These are phyloP conservation scores for Rubia yunnanensis DNA, from an alignment of 257 asterid genomes.

Conservation along the genomic window DNA sequence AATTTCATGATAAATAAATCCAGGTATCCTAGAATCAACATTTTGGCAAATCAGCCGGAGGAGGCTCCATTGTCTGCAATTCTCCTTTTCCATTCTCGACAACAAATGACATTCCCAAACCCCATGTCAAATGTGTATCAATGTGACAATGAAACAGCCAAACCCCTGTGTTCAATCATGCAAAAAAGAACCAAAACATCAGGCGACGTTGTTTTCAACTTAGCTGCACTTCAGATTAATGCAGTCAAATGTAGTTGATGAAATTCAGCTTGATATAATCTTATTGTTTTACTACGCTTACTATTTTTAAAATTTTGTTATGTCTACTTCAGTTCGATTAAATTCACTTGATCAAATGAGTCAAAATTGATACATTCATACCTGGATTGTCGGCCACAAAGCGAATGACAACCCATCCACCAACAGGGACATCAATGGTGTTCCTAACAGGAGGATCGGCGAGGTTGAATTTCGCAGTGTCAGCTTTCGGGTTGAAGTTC, in stretches of 20 bases:
- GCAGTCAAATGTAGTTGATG: no score
- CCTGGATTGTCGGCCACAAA: conserved; percentile 33
- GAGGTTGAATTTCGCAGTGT: conserved; percentile 24
- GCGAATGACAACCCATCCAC: conserved; percentile 33
- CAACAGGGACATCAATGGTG: conserved; percentile 29
- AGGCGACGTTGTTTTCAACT: no score
- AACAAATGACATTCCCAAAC: conserved; percentile 23
- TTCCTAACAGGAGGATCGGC: conserved; percentile 27
- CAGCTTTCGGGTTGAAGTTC: conserved; percentile 22
- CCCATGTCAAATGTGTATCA: conserved; percentile 27
- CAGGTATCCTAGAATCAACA: conserved; percentile 7
- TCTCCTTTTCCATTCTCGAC: conserved; percentile 29
- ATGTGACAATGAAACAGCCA: conserved; percentile 33
- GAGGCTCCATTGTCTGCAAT: conserved; percentile 19
- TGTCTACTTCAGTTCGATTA: no score
- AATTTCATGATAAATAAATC: background rate
- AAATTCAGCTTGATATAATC: no score
- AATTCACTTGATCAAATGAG: no score
- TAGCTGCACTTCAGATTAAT: no score
- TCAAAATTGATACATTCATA: background rate
- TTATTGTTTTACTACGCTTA: no score
- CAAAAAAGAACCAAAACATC: background rate
- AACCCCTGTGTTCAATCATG: conserved; percentile 21
- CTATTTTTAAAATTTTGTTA: no score
- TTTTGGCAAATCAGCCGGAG: conserved; percentile 26